phyloP scores from a whole-genome alignment of 23 red algal species.

The Pyropia haitanensis region DNA sequence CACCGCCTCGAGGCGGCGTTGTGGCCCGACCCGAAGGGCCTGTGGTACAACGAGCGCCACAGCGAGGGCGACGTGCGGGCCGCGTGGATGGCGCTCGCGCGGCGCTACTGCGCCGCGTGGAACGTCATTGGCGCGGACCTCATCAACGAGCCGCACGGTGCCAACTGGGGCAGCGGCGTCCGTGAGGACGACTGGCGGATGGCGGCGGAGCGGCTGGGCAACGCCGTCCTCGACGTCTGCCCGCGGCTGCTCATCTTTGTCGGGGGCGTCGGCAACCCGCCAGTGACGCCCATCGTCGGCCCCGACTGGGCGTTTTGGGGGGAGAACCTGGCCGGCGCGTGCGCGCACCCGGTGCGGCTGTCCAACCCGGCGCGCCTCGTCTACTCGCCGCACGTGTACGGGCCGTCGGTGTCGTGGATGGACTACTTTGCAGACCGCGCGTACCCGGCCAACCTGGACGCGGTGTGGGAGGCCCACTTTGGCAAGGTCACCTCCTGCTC shows the following conservation, averaged over 20 bases:
- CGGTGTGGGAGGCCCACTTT: slow-evolving; percentile 60
- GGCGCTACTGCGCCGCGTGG: slow-evolving; percentile 25
- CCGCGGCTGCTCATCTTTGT: slow-evolving; percentile 42
- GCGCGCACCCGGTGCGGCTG: slow-evolving; percentile 13
- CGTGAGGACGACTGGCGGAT: not conserved
- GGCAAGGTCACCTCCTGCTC: slow-evolving; percentile 16
- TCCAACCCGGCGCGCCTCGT: slow-evolving; percentile 16
- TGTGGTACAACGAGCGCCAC: slow-evolving; percentile 32
- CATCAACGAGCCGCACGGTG: slow-evolving; percentile 42
- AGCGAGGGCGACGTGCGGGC: slow-evolving; percentile 18
- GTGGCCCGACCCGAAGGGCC: not conserved
- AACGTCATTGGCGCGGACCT: slow-evolving; percentile 64
- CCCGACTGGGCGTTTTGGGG: slow-evolving; percentile 24
- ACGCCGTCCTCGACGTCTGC: slow-evolving; percentile 22
- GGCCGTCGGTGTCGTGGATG: slow-evolving; percentile 23
- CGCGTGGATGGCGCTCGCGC: slow-evolving; percentile 27
- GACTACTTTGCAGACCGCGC: slow-evolving; percentile 22
- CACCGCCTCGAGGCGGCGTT: slow-evolving; percentile 19
- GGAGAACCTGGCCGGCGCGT: slow-evolving; percentile 32
- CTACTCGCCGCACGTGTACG: slow-evolving; percentile 53
- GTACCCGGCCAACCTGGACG: slow-evolving; percentile 37
- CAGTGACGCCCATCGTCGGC: not conserved
- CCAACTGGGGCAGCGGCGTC: slow-evolving; percentile 11
- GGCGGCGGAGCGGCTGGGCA: slow-evolving; percentile 27
- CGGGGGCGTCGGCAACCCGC: slow-evolving; percentile 29